Base-by-base conservation (phyloP, 2,329 filamentous ascomycete genomes). In the Fusarium buxicola region DNA sequence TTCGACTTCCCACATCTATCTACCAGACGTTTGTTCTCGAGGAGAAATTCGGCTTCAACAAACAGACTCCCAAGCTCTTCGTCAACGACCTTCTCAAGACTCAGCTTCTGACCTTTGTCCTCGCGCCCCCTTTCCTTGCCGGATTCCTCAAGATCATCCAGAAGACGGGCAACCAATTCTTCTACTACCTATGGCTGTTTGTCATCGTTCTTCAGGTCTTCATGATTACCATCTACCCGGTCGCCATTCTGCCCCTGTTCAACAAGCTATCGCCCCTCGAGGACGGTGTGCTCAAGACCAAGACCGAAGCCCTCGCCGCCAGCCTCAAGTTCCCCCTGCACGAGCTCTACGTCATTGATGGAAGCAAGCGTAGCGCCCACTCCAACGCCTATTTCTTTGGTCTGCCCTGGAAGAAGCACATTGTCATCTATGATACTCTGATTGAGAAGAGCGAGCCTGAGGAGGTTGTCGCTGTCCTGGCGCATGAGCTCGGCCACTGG, bases 331-430 rank as follows among this genome's bases (percentile, higher is more conserved):
- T 99, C 79, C 95, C 95, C 2, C 89, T 99, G 27, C 88, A 91
- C 63, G 93, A 98, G 74, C 85, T 99, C 39, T 92, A 96, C 74
- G 94, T 98, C 72, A 99, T 99, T 72, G 92, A 96, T 73, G 92
- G 92, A 57, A 93, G 90, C 81, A 95, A 94, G 82, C 85, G 92
- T 72, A 92, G 89, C 74, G 90, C 91, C 28, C 92, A 96, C 80
- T 92, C 90, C 78, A 96, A 96, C 75, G 92, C 92, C 30, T 95
- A 96, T 79, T 99, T 99, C 81, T 97, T 96, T 71, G 95, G 95
- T 59, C 86, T 99, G 53, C 95, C 95, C 36, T 99, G 94, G 94
- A 97, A 97, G 86, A 98, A 98, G 86, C 96, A 98, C 82, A 99
- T 99, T 81, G 95, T 99, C 73, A 96, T 99, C 74, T 99, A 97